These are phyloP conservation scores for Xylariaceae sp. DNA, from an alignment of 2,329 filamentous ascomycete species.

Conservation along the genomic window DNA sequence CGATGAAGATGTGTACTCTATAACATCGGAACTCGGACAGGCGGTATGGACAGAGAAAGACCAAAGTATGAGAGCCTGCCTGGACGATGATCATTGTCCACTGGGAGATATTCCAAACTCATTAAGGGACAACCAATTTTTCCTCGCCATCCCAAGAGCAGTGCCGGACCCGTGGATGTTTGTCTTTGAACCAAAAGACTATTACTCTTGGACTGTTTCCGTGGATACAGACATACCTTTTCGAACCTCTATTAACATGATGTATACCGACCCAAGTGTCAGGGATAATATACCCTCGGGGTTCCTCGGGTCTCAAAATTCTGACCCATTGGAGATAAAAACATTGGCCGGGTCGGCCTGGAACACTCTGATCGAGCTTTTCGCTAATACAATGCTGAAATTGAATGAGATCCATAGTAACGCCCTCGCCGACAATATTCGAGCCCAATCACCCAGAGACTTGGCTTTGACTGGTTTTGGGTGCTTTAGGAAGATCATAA, in stretches of 20 bases:
- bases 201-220: conserved; percentile 32
- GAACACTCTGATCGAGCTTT: conserved; percentile 44
- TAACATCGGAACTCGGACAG: conserved; percentile 26
- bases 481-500: conserved; percentile 38
- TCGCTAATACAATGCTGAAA: conserved; percentile 42
- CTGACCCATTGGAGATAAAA: conserved; percentile 31
- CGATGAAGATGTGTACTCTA: conserved; percentile 28
- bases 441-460: conserved; percentile 34
- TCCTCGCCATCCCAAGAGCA: conserved; percentile 30
- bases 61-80: conserved; percentile 21
- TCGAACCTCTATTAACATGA: conserved; percentile 34
- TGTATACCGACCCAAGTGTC: conserved; percentile 30
- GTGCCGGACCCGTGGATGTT: conserved; percentile 35
- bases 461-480: conserved; percentile 42
- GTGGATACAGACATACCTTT: conserved; percentile 34
- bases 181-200: conserved; percentile 32
- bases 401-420: conserved; percentile 39
- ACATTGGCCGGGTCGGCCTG: conserved; percentile 42
- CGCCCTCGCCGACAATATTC: conserved; percentile 39
- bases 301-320: conserved; percentile 18
- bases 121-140: conserved; percentile 39
- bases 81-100: conserved; percentile 26
- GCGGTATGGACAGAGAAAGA: conserved; percentile 23
- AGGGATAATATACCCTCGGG: conserved; percentile 20
- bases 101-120: conserved; percentile 38